Evolutionary conservation across 192 early-diverging fungal species (phyloP), one percentile per base, ranked within the genome.

Genomic region (Thoreauomyces humboldtii): DNA sequence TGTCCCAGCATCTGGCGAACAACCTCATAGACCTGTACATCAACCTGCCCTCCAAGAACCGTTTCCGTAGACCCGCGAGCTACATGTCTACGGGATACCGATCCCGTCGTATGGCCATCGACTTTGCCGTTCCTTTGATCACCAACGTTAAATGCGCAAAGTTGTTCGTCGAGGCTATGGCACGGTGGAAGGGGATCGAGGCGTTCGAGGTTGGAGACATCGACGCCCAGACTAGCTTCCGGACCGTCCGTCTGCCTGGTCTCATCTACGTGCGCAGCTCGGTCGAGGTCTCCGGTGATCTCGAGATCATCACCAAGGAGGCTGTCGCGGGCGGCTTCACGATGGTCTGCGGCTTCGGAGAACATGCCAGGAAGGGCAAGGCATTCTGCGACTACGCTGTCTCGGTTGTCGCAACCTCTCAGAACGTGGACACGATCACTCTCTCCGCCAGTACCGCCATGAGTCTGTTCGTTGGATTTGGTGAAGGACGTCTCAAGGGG

Each of bases 61-160:
- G 86, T 47, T 99, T 88, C 89, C 91, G 95, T 53, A 88, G 95
- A 44, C 95, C 94, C 44, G 92, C 96, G 28, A 88, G 85, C 65
- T 99, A 98, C 74, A 90, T 96, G 74, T 89, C 87, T 59, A 89
- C 88, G 66, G 96, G 96, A 33, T 99, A 99, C 81, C 85, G 86
- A 63, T 90, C 89, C 59, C 89, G 96, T 58, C 87, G 96, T 71
- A 92, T 99, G 92, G 96, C 96, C 32, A 91, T 99, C 28, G 96
- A 99, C 76, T 92, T 93, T 65, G 92, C 91, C 38, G 81, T 99
- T 43, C 96, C 96, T 7, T 79, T 99, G 69, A 94, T 99, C 72
- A 99, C 96, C 61, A 99, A 99, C 71, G 86, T 99, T 79, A 99
- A 99, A 81, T 98, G 95, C 71, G 96, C 96, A 66, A 97, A 98